Conservation (phyloP, 1,284 basidiomycete species). For the Farysia itapuensis region DNA sequence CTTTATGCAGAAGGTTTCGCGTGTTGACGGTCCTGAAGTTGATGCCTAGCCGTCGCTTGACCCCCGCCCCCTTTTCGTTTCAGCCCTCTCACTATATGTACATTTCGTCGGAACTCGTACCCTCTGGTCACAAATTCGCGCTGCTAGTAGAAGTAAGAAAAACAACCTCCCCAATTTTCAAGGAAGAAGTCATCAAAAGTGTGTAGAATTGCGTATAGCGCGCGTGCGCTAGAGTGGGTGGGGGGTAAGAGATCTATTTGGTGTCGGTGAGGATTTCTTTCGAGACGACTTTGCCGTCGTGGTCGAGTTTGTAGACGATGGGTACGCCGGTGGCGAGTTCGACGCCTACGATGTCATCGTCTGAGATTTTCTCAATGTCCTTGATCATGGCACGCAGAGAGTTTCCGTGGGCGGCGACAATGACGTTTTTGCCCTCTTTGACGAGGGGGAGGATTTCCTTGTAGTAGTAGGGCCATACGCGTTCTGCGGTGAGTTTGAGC, state of each 20-base stretch:
- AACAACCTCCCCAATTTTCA: too few species aligned
- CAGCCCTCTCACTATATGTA: too few species aligned
- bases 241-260: too few species aligned
- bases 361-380: conserved; percentile 59
- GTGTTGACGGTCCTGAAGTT: too few species aligned
- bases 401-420: conserved; percentile 63
- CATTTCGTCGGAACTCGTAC: too few species aligned
- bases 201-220: too few species aligned
- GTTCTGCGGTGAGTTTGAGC: conserved; percentile 61
- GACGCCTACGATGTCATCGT: conserved; percentile 61
- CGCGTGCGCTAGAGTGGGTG: too few species aligned
- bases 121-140: too few species aligned
- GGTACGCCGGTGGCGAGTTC: conserved; percentile 63
- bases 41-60: too few species aligned
- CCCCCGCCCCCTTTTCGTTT: too few species aligned
- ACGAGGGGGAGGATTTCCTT: conserved; percentile 61
- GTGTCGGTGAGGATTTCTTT: conserved; percentile 59
- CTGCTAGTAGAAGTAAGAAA: too few species aligned
- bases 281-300: conserved; percentile 54
- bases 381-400: conserved; percentile 62
- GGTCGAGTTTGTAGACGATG: conserved; percentile 62
- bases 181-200: too few species aligned
- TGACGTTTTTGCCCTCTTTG: conserved; percentile 61
- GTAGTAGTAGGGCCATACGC: conserved; percentile 62
- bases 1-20: conserved; percentile 69